Evolutionary conservation across 257 asterid genomes (phyloP).

Genomic region (Oldenlandia corymbosa): DNA sequence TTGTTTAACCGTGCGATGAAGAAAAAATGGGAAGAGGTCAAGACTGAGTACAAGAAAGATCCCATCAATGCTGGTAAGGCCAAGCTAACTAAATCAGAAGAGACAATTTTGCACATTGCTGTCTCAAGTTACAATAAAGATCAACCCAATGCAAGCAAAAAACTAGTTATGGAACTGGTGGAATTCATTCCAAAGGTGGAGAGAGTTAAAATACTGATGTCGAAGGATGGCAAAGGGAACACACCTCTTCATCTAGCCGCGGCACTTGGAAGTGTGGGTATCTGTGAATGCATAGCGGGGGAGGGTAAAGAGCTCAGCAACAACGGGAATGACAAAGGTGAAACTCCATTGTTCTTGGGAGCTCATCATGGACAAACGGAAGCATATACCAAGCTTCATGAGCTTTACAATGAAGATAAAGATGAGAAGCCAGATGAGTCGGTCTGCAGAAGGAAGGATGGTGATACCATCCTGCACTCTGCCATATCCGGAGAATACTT

Average conservation of each 20-base stretch:
- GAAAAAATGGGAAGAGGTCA: slow-evolving; percentile 28
- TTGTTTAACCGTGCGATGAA: slow-evolving; percentile 31
- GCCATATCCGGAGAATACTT: slow-evolving; percentile 43
- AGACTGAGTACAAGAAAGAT: background rate
- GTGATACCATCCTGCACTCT: slow-evolving; percentile 36
- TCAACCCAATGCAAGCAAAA: no score
- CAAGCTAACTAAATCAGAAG: slow-evolving; percentile 35
- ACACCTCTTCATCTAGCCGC: slow-evolving; percentile 54
- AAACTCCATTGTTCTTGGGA: slow-evolving; percentile 43
- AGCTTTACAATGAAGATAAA: background rate
- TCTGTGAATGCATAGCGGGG: slow-evolving; percentile 19
- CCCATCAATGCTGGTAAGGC: background rate
- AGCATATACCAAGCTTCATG: slow-evolving; percentile 23
- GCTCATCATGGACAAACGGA: slow-evolving; percentile 32
- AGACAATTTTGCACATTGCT: slow-evolving; percentile 48
- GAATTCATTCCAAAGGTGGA: background rate
- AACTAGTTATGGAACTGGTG: slow-evolving; percentile 20
- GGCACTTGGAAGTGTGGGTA: slow-evolving; percentile 24
- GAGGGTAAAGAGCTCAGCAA: slow-evolving; percentile 12
- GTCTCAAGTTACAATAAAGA: slow-evolving; percentile 29
- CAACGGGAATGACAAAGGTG: slow-evolving; percentile 25
- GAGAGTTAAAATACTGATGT: background rate
- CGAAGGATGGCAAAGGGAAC: slow-evolving; percentile 29
- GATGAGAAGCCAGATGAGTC: no score
- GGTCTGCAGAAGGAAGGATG: slow-evolving; percentile 34